These are phyloP conservation scores for Russula griseocarnosa DNA, from an alignment of 768 basidiomycete genomes.

Conservation along the genomic window DNA sequence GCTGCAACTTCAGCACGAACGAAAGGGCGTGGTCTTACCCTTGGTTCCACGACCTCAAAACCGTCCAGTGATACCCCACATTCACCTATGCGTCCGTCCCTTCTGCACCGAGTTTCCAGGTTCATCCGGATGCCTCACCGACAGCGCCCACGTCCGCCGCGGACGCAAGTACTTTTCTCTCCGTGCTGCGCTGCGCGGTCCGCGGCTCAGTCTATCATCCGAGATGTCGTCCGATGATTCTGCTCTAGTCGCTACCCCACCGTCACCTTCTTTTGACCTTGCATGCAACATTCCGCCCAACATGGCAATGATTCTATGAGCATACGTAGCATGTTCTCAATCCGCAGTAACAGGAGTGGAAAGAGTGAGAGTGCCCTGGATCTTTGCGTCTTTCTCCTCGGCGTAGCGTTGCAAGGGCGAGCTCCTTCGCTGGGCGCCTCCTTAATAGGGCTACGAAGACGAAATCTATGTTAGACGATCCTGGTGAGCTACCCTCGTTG, in stretches of 20 bases:
- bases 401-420: slow-evolving; percentile 26
- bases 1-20: slow-evolving; percentile 14
- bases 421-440: slow-evolving; percentile 28
- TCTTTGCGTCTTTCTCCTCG: slow-evolving; percentile 28
- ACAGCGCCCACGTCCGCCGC: slow-evolving; percentile 47
- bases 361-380: slow-evolving; percentile 16
- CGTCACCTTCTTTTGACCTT: slow-evolving; percentile 37
- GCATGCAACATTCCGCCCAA: slow-evolving; percentile 26
- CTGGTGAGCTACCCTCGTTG: slow-evolving; percentile 9
- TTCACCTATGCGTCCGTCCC: slow-evolving; percentile 18
- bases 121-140: slow-evolving; percentile 33
- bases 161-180: slow-evolving; percentile 32
- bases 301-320: slow-evolving; percentile 31
- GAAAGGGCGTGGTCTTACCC: slow-evolving; percentile 20
- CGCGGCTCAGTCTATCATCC: slow-evolving; percentile 57
- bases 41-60: slow-evolving; percentile 1
- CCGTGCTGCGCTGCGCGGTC: slow-evolving; percentile 43
- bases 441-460: slow-evolving; percentile 26
- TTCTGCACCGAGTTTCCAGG: slow-evolving; percentile 23
- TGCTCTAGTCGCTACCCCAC: slow-evolving; percentile 54
- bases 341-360: slow-evolving; percentile 24
- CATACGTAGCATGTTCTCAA: slow-evolving; percentile 27
- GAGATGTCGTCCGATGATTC: slow-evolving; percentile 70
- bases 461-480: slow-evolving; percentile 26
- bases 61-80: not conserved